Evolutionary conservation across 2,329 filamentous ascomycete species (phyloP), one percentile per base, ranked within the genome.

Genomic region (Magnaporthiopsis incrustans): DNA sequence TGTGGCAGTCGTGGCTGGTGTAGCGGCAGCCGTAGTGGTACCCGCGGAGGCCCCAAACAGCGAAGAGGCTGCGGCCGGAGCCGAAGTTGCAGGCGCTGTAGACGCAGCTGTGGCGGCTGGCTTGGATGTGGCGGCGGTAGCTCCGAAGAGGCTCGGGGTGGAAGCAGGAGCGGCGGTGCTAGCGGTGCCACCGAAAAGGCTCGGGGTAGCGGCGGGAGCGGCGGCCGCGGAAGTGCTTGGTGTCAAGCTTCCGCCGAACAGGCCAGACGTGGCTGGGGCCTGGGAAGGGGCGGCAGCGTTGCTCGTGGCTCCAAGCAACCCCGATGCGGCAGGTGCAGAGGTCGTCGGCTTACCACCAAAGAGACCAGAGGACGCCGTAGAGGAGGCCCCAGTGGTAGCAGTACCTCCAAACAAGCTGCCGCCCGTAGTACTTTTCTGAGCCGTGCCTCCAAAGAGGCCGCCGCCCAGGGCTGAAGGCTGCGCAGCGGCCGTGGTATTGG

Each of bases 211-310:
- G 12, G 27, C 32, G 18, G 22, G 27, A 18, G 57, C 25, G 14
- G 58, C 30, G 18, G 32, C 15, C 14, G 58, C 30, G 6, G 58
- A 38, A 32, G 58, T 26, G 26, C 57, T 35, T 25, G 58, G 58
- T n/a, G 22, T 18, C 22, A 32, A 60, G 27, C 26, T 27, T 6
- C 30, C 32, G 14, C 67, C 66, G 61, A 68, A 67, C 4, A 70
- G 61, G 3, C 58, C 35, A 1, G 63, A 57, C 1, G 62, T 26
- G 1, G 65, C 60, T n/a, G 58, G 32, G 26, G 58, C 58, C 11
- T 60, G 57, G 3, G 57, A 58, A 22, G 57, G 30, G 2, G 57
- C 12, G 30, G 57, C 12, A 11, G 57, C 12, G 25, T 11, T 32
- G 57, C 57, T 58, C 14, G n/a, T 15, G 30, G 57, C 26, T 58